phyloP scores from a whole-genome alignment of 164 flowering plant genomes.

The Nelumbo lutea region DNA sequence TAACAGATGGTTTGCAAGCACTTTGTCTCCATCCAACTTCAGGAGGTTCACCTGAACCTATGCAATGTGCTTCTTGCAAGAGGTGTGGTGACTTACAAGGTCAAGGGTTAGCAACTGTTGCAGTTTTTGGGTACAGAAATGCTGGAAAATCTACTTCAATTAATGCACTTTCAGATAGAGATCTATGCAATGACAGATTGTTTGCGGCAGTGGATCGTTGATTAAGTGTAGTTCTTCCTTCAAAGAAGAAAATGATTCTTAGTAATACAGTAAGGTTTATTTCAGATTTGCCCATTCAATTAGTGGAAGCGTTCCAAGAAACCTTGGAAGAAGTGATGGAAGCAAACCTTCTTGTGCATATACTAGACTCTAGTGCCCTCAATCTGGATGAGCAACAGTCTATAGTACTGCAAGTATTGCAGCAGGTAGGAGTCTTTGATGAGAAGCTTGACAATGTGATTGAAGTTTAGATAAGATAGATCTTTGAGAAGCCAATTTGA shows the following conservation, averaged over 20 bases:
- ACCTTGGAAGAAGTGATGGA: constrained; percentile 96
- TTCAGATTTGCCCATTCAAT: constrained; percentile 95
- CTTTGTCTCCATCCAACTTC: constrained; percentile 64
- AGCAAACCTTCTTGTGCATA: constrained; percentile 98
- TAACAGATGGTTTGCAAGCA: constrained; percentile 52
- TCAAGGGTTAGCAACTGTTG: constrained; percentile 73
- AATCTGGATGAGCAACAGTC: constrained; percentile 75
- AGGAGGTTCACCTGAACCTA: constrained; percentile 87
- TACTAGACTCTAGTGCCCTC: constrained; percentile 75
- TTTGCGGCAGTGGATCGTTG: constrained; percentile 97
- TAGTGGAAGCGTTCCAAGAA: constrained; percentile 96
- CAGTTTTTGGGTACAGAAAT: constrained; percentile 96
- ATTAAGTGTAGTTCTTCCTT: constrained; percentile 78
- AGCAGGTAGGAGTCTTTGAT: constrained; percentile 80
- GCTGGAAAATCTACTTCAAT: constrained; percentile 97
- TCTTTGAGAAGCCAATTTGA: constrained; percentile 32
- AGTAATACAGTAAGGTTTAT: constrained; percentile 98
- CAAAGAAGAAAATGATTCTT: constrained; percentile 87
- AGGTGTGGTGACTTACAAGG: constrained; percentile 64
- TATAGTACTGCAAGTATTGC: constrained; percentile 74
- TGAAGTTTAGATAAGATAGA: constrained; percentile 96
- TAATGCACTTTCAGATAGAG: constrained; percentile 64
- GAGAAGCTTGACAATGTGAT: constrained; percentile 83
- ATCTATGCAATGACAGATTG: constrained; percentile 84
- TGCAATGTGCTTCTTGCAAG: constrained; percentile 89